These are phyloP conservation scores for Cyanidiococcus yangmingshanensis DNA, from an alignment of 23 red algal species.

Conservation along the genomic window DNA sequence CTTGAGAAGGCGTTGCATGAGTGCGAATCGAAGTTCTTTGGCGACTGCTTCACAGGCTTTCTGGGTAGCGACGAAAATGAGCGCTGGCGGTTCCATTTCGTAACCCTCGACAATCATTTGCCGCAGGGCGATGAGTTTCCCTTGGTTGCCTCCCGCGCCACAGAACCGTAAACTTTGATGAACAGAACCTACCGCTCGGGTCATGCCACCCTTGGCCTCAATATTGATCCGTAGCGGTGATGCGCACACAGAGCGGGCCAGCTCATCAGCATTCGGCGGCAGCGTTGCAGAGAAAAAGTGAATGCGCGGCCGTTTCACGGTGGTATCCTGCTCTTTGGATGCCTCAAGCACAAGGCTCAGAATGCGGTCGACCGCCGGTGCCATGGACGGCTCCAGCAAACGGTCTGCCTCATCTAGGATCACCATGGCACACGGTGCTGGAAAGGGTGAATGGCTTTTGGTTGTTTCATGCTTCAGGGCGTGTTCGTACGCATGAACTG, in stretches of 20 bases:
- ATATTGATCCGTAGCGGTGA: conserved; percentile 35
- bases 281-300: conserved; percentile 85
- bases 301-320: background rate
- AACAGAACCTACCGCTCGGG: conserved; percentile 30
- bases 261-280: conserved; percentile 26
- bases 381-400: conserved; percentile 52
- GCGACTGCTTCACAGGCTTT: conserved; percentile 20
- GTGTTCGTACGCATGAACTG: conserved; percentile 1
- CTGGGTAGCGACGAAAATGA: conserved; percentile 82
- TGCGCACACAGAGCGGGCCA: conserved; percentile 27
- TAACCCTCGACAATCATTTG: conserved; percentile 33
- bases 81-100: conserved; percentile 40
- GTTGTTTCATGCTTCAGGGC: background rate
- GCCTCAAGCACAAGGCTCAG: background rate
- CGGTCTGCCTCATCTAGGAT: conserved; percentile 93
- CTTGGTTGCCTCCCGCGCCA: conserved; percentile 45
- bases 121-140: conserved; percentile 62
- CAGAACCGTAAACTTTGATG: conserved; percentile 65
- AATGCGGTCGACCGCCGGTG: conserved; percentile 43
- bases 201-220: conserved; percentile 32
- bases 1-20: background rate
- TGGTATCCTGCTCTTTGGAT: background rate
- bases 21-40: background rate
- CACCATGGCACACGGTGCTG: conserved; percentile 12
- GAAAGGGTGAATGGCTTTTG: background rate